Percentiles rank a stretch among this genome's conserved stretches.
These are phyloP conservation scores for Penicillium sp. DNA, from an alignment of 2,329 filamentous ascomycete species.

Conservation along the genomic window DNA sequence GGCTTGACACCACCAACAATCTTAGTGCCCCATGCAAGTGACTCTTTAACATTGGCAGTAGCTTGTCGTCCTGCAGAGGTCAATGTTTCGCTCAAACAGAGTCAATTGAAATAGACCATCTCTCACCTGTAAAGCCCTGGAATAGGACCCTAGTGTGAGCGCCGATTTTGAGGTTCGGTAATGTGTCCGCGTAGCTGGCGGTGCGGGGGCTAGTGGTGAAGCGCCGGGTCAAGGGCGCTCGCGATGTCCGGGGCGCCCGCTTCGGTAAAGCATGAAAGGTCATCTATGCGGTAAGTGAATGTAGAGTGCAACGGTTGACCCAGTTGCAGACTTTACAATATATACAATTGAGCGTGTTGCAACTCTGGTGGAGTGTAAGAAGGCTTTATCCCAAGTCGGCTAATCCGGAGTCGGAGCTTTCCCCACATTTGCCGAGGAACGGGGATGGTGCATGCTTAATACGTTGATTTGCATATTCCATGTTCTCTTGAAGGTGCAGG, in stretches of 20 bases:
- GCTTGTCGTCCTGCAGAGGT: constrained; percentile 45
- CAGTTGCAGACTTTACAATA: no score
- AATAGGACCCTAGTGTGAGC: constrained; percentile 68
- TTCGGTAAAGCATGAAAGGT: constrained; percentile 24
- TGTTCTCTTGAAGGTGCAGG: no score
- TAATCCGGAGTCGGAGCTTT: constrained; percentile 21
- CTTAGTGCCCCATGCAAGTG: constrained; percentile 75
- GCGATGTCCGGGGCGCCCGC: constrained; percentile 17
- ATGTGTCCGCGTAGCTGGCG: constrained; percentile 59
- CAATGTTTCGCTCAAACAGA: neutral
- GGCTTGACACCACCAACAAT: constrained; percentile 79
- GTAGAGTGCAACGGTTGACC: neutral
- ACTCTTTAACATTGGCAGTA: constrained; percentile 75
- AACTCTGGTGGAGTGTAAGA: neutral
- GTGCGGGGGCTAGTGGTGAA: constrained; percentile 37
- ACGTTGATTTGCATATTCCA: no score
- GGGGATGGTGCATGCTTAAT: no score
- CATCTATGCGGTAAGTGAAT: constrained; percentile 11
- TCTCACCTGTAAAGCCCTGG: constrained; percentile 67
- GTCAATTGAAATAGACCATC: neutral
- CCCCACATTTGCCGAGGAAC: constrained; percentile 17
- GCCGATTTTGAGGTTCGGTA: constrained; percentile 67
- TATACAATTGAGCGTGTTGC: no score
- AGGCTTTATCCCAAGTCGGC: constrained; percentile 19
- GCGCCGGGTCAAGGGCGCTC: constrained; percentile 10